Evolutionary conservation across 2,329 filamentous ascomycete genomes (phyloP).

Genomic region (Aspergillus quadricinctus): DNA sequence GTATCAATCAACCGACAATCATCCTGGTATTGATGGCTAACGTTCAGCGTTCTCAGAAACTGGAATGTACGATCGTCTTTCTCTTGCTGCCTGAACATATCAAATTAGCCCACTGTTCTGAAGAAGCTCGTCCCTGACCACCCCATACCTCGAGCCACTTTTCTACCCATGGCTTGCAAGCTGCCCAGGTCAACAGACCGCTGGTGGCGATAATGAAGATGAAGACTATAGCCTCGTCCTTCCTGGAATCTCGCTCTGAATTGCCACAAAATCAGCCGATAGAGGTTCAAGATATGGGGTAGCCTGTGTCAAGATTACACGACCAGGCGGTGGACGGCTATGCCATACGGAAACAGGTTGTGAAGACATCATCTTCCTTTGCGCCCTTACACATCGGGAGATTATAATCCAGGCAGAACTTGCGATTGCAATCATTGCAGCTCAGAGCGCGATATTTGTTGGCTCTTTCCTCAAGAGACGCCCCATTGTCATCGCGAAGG

Average conservation of each 20-base stretch:
- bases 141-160: slow-evolving; percentile 49
- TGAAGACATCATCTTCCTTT: slow-evolving; percentile 60
- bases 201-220: slow-evolving; percentile 63
- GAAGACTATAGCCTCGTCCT: slow-evolving; percentile 62
- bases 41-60: slow-evolving; percentile 34
- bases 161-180: slow-evolving; percentile 55
- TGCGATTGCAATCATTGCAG: slow-evolving; percentile 64
- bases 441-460: slow-evolving; percentile 43
- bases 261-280: slow-evolving; percentile 8
- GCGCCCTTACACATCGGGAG: slow-evolving; percentile 58
- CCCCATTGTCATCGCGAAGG: slow-evolving; percentile 15
- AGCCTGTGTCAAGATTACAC: not conserved
- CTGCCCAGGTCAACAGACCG: slow-evolving; percentile 57
- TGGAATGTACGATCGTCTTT: slow-evolving; percentile 50
- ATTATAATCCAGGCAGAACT: slow-evolving; percentile 61
- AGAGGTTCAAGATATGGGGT: not conserved
- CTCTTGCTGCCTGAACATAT: slow-evolving; percentile 39
- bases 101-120: slow-evolving; percentile 6
- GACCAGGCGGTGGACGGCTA: too few relatives aligned
- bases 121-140: not conserved
- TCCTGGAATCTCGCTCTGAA: slow-evolving; percentile 60
- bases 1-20: slow-evolving; percentile 1
- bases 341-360: slow-evolving; percentile 59
- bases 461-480: slow-evolving; percentile 21
- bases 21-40: slow-evolving; percentile 2